Evolutionary conservation across 208 protist genomes (phyloP).

Genomic region (Leptomonas seymouri): DNA sequence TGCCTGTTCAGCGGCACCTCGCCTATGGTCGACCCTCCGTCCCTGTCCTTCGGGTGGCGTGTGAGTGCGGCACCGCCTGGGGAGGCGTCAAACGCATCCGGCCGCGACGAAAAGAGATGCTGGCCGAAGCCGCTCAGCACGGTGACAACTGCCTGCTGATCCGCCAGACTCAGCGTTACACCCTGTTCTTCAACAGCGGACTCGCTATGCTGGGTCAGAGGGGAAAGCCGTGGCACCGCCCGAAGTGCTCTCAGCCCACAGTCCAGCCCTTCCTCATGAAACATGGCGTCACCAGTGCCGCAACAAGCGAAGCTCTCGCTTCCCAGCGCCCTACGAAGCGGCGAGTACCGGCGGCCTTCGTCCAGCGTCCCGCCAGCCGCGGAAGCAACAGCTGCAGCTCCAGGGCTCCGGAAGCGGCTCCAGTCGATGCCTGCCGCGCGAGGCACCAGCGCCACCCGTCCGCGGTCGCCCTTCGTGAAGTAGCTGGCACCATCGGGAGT

Average conservation of each 20-base stretch:
- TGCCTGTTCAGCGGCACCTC: conserved; percentile 17
- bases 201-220: too few species aligned
- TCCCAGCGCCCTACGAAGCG: neutral
- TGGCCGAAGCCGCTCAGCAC: conserved; percentile 18
- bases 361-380: neutral
- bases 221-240: neutral
- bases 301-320: neutral
- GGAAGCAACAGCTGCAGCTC: too few species aligned
- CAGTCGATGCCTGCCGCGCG: conserved; percentile 22
- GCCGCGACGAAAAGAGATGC: conserved; percentile 9
- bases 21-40: neutral
- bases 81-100: too few species aligned
- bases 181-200: neutral
- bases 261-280: conserved; percentile 24
- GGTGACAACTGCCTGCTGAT: conserved; percentile 8
- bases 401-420: conserved; percentile 6
- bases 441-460: neutral
- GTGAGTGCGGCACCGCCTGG: neutral
- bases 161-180: neutral
- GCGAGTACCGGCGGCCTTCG: neutral
- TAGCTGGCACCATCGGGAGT: neutral
- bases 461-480: neutral
- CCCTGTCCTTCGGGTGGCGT: neutral
- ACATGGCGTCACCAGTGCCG: conserved; percentile 7
- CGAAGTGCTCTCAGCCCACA: conserved; percentile 4